phyloP scores from a whole-genome alignment of 2,329 filamentous ascomycete genomes.

The Alternaria brassicicola region DNA sequence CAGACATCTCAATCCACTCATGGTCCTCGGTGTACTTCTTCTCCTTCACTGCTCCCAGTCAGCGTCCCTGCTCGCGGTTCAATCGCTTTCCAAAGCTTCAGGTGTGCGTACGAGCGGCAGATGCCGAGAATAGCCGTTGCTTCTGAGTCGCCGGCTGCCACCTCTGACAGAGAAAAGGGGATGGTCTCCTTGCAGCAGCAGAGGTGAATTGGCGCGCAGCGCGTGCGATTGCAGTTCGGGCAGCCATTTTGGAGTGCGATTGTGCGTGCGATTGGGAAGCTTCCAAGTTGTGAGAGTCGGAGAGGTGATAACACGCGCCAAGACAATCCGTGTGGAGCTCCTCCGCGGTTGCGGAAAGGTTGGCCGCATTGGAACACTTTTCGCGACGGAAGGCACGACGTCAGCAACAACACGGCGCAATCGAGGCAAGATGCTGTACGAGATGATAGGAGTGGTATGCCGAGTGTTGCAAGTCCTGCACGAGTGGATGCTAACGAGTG shows the following conservation, averaged over 20 bases:
- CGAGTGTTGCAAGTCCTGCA: not conserved
- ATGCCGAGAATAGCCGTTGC: constrained; percentile 49
- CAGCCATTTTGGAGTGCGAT: constrained; percentile 40
- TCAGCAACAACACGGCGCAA: constrained; percentile 6
- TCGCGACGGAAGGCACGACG: constrained; percentile 25
- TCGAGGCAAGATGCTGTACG: constrained; percentile 78
- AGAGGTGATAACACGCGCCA: constrained; percentile 13
- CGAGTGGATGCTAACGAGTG: not conserved
- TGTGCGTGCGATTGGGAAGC: not conserved
- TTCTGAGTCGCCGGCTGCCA: constrained; percentile 30
- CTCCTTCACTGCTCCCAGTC: constrained; percentile 58
- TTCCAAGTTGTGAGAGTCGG: not conserved
- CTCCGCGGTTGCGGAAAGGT: constrained; percentile 22
- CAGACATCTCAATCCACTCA: constrained; percentile 93
- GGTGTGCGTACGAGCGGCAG: constrained; percentile 38
- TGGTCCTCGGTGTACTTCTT: constrained; percentile 97
- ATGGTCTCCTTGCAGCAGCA: constrained; percentile 31
- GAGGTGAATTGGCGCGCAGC: constrained; percentile 45
- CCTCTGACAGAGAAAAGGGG: constrained; percentile 32
- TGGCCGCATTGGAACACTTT: constrained; percentile 29
- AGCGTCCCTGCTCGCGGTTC: constrained; percentile 12
- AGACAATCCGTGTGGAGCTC: constrained; percentile 12
- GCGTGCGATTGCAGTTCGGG: constrained; percentile 41
- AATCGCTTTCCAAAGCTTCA: constrained; percentile 8
- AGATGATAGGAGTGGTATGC: constrained; percentile 91